Evolutionary conservation across 768 basidiomycete genomes (phyloP), one percentile per base, ranked within the genome.

Genomic region (Mycena alexandri): DNA sequence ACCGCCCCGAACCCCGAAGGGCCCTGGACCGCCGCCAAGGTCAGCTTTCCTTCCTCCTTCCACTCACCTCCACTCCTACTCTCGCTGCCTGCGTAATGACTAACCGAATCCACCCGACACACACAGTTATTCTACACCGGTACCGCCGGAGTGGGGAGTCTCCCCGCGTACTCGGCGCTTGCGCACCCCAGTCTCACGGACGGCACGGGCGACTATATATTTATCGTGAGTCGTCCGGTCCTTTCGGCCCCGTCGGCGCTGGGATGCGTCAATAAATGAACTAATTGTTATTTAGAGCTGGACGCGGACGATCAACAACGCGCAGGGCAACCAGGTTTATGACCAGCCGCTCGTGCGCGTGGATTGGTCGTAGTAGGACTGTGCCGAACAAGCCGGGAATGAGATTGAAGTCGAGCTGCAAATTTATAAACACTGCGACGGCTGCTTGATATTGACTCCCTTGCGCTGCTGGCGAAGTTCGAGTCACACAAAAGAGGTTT

Each of bases 201-300:
- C 42, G 69, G 69, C 14, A 65, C 69, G 34, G 69, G 69, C 13
- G 54, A 70, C 22, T 70, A 70, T 44, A 70, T 70, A 11, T 70
- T 70, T 46, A 66, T 70, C 51, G 69, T 70, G 29, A 51, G 69
- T 50, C 16, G 58, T 22, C 16, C 19, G 34, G 25, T 12, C 34
- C 6, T 14, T 10, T 21, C 12, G 22, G 3, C 4, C 6, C 21
- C 14, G 21, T n/a, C 38, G 19, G 41, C 17, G 53, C 0, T 10
- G 11, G 29, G 29, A 29, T 6, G 29, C 29, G 29, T 29, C 3
- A 29, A 29, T 38, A 9, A 38, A 11, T 38, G 38, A 38, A 38
- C 14, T 14, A 38, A 14, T 10, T 14, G 38, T 38, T 11, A 38
- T 38, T 2, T 44, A 70, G 69, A 54, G 55, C 14, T 70, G 69